Evolutionary conservation across 495 filamentous ascomycete genomes (phyloP).

Genomic region (Penicillium samsonianum): DNA sequence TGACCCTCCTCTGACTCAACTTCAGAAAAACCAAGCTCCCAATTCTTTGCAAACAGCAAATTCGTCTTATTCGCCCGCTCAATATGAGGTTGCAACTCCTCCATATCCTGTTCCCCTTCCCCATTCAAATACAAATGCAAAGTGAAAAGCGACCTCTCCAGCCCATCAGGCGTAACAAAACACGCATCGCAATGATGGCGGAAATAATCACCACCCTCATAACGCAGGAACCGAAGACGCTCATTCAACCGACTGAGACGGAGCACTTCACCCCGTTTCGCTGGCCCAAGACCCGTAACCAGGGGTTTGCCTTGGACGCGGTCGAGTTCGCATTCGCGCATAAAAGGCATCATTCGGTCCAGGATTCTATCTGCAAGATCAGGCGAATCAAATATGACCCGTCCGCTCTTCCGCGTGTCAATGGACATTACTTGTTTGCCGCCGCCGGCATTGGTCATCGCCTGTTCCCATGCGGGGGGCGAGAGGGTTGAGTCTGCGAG

Average conservation of each 20-base stretch:
- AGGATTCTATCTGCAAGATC: conserved; percentile 64
- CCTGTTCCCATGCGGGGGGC: conserved; percentile 35
- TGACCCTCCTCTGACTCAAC: not conserved
- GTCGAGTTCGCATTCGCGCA: conserved; percentile 42
- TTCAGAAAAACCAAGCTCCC: conserved; percentile 17
- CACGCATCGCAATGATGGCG: conserved; percentile 72
- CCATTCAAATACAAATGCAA: conserved; percentile 78
- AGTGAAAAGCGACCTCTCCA: conserved; percentile 72
- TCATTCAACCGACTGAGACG: conserved; percentile 68
- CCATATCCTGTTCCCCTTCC: conserved; percentile 46
- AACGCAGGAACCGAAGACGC: conserved; percentile 77
- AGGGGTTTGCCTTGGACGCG: conserved; percentile 37
- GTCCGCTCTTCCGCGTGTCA: conserved; percentile 65
- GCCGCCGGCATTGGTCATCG: conserved; percentile 63
- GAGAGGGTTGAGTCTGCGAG: conserved; percentile 11
- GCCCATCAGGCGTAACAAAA: conserved; percentile 60
- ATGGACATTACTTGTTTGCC: conserved; percentile 58
- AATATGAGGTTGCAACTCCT: conserved; percentile 31
- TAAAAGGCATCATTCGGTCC: conserved; percentile 54
- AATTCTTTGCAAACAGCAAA: conserved; percentile 14
- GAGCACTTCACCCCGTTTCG: conserved; percentile 51
- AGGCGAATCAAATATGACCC: conserved; percentile 71
- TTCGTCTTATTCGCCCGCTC: conserved; percentile 20
- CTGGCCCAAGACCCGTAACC: conserved; percentile 51
- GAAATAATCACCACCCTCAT: conserved; percentile 76